Evolutionary conservation across 1,139 yeast species (phyloP).

Genomic region (Geotrichum fermentans): DNA sequence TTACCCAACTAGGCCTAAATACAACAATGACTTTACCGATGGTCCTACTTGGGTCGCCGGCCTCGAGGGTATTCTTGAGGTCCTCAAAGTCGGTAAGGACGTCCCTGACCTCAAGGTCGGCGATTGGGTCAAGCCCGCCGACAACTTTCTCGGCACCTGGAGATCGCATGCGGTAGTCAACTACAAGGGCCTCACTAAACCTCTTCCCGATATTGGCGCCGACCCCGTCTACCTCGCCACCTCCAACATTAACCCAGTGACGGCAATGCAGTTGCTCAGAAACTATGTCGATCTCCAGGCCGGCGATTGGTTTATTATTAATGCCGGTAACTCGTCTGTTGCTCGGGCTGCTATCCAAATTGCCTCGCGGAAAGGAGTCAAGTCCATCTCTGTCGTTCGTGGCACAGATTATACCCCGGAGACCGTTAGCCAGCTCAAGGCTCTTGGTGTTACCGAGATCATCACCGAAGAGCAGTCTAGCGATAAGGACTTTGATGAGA

Average conservation of each 20-base stretch:
- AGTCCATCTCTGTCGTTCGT: slow-evolving; percentile 83
- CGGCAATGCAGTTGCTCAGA: slow-evolving; percentile 86
- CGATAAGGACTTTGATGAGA: slow-evolving; percentile 57
- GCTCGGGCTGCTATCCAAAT: slow-evolving; percentile 92
- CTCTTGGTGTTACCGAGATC: slow-evolving; percentile 80
- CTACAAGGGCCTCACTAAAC: background rate
- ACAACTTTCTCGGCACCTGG: slow-evolving; percentile 91
- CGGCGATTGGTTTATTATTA: slow-evolving; percentile 93
- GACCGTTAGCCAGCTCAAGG: slow-evolving; percentile 52
- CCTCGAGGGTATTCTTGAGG: slow-evolving; percentile 91
- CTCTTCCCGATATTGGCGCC: slow-evolving; percentile 2
- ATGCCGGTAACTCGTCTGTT: slow-evolving; percentile 94
- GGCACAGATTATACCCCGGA: slow-evolving; percentile 71
- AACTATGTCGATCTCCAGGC: slow-evolving; percentile 56
- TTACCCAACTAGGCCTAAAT: slow-evolving; percentile 75
- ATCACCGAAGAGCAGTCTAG: slow-evolving; percentile 81
- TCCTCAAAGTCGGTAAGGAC: slow-evolving; percentile 60
- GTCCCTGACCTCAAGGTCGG: slow-evolving; percentile 51
- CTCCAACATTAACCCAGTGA: slow-evolving; percentile 69
- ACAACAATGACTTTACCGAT: slow-evolving; percentile 48
- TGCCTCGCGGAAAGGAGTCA: slow-evolving; percentile 69
- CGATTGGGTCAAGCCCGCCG: slow-evolving; percentile 89
- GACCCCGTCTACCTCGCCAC: slow-evolving; percentile 16
- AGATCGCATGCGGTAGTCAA: slow-evolving; percentile 60
- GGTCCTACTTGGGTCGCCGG: slow-evolving; percentile 78